Evolutionary conservation across 2,329 filamentous ascomycete species (phyloP), one percentile per base, ranked within the genome.

Genomic region (Scedosporium apiospermum): DNA sequence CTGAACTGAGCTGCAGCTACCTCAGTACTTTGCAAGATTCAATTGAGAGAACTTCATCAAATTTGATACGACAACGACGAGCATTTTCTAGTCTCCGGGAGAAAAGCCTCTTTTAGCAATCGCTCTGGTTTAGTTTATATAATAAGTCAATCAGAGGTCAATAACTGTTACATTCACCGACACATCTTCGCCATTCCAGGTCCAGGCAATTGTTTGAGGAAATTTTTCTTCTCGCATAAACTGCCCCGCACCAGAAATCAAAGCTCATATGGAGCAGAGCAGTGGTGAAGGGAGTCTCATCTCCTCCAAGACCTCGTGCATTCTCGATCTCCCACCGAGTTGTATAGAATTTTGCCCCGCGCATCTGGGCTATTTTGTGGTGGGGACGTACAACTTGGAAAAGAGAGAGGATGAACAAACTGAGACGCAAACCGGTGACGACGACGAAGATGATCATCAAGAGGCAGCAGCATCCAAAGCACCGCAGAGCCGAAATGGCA

Each of bases 301-400:
- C 34, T 66, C 69, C 7, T 82, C 83, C 6, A 71, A 80, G 38
- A 71, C 74, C 59, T 83, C 82, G 3, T 69, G 83, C 34, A 78
- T 72, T 4, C 76, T 91, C 21, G 83, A 89, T 61, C 77, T 89
- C 0, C 89, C 89, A 3, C 90, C 90, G 1, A 90, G 89, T 69
- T 93, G 89, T 70, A 79, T 92, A n/a, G 86, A 90, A 65, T 91
- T 92, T 68, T 89, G 85, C 66, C 85, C 86, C 1, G 72, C 74
- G 1, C 71, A 85, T 63, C 82, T 84, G 0, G 75, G 85, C 0
- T 84, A 88, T 69, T 87, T 96, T 67, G 79, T 96, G 0, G 82
- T 96, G 58, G 93, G 93, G 46, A 96, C 93, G 1, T 97, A 97
- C 74, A 84, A 88, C 65, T 80, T 96, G 30, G 78, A 91, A 65